These are phyloP conservation scores for Solanum appendiculatum DNA, from an alignment of 257 asterid species.

Conservation along the genomic window DNA sequence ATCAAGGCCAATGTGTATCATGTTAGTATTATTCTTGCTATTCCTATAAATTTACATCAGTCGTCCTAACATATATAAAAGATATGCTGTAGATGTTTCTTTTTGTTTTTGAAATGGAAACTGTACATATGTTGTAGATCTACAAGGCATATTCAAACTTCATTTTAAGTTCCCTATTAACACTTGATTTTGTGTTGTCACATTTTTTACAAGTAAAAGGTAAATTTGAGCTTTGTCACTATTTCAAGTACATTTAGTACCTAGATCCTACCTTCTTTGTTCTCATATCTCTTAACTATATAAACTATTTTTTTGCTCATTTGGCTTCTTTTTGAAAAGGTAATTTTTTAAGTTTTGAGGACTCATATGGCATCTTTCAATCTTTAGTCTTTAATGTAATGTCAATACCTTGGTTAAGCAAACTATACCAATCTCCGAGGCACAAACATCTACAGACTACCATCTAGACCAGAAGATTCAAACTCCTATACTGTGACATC, in stretches of 20 bases:
- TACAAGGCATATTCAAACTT: background rate
- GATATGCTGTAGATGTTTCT: no score
- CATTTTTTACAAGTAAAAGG: background rate
- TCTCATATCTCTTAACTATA: background rate
- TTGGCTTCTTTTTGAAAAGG: background rate
- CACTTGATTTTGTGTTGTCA: background rate
- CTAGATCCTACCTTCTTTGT: background rate
- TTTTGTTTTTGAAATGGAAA: no score
- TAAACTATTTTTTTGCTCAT: background rate
- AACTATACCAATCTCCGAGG: background rate
- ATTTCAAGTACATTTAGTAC: background rate
- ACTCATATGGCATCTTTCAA: background rate
- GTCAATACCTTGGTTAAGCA: background rate
- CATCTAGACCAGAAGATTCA: background rate
- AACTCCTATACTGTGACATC: background rate
- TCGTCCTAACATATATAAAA: background rate
- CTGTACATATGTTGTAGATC: background rate
- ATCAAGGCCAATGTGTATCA: background rate
- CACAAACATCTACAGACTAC: background rate
- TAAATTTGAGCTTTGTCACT: background rate
- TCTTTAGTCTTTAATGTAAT: background rate
- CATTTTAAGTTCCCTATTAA: background rate
- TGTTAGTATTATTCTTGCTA: background rate
- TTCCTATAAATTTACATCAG: background rate
- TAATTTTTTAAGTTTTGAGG: background rate